Base-by-base conservation (phyloP, 768 basidiomycete species). In the Lentinula raphanica region DNA sequence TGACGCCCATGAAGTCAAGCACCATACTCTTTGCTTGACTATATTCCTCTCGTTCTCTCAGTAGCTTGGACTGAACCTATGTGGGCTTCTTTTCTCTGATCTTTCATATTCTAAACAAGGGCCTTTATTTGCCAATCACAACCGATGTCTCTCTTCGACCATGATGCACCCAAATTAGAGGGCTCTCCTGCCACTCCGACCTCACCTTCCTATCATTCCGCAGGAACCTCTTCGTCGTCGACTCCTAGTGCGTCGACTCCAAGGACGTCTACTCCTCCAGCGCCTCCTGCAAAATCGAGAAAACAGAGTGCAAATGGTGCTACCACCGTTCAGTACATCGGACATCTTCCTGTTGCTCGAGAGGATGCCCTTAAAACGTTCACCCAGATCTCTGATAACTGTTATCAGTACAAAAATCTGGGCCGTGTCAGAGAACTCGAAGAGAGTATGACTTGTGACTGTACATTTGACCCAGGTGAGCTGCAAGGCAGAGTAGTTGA, bases 361-460 rank as follows among this genome's bases (percentile, higher is more conserved):
- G 76, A 83, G 54, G 84, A 78, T 15, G 95, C 94, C 40, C 71
- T 87, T 60, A 75, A 72, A 62, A 86, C 82, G 8, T 98, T 96
- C 69, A 74, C 71, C 61, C 83, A 90, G 72, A 85, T 98, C 66
- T 63, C 72, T 60, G 80, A 76, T 67, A 96, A 94, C 70, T 86
- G 85, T 65, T 97, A 97, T 70, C 93, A 96, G 77, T 86, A 87
- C 72, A 87, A 85, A 69, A 80, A 86, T 29, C 75, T 98, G 56
- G 96, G 96, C n/a, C 82, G 84, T 65, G 92, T 90, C 54, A 85
- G 88, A 67, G 92, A 96, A 74, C 80, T 86, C 55, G 81, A 89
- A 66, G 97, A 98, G 76, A 90, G 92, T 72, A 92, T 94, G 88
- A 84, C 87, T 23, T 99, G 97, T 77, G 97, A 99, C 69, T 99